Evolutionary conservation across 2,329 filamentous ascomycete genomes (phyloP), one percentile per base, ranked within the genome.

Genomic region (Fusarium armeniacum): DNA sequence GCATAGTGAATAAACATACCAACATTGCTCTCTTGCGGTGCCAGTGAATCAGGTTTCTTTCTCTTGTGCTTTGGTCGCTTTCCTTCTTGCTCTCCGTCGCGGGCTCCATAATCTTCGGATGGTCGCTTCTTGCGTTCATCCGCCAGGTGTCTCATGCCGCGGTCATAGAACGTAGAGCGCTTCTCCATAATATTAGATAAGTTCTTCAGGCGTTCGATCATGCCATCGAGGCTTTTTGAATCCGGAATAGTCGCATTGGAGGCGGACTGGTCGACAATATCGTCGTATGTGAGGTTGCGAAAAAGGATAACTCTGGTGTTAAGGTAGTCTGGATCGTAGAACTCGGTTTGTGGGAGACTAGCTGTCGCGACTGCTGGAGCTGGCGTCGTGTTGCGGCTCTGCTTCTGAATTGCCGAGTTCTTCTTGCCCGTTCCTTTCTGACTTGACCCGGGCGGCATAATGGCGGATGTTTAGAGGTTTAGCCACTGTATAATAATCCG

Each of bases 361-460:
- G 82, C 85, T 76, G 78, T 84, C 72, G 75, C 71, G 26, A 76
- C 72, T 15, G 80, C 72, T 13, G 80, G 78, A 43, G 77, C 78
- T 36, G 92, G 93, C 18, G 92, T 95, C 36, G 91, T 93, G 79
- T 94, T 94, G 76, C 92, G 90, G 77, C 91, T 94, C 73, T 90
- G 91, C 72, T 89, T 89, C 71, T 87, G 87, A 65, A 89, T 86
- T 72, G 86, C 86, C 65, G 84, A 82, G 68, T 80, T 80, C 81
- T 93, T 93, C 82, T 90, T 91, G 77, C 88, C 85, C 28, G 87
- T 88, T 61, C 88, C 88, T 74, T 89, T 88, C 75, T 89, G 86
- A 70, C 86, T 84, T 49, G 86, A 83, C 58, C 81, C 82, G 30
- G 87, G 85, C 76, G 88, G 86, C 88, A 90, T 90, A 58, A 64